These are phyloP conservation scores for Adansonia digitata DNA, from an alignment of 345 rosid genomes.

Conservation along the genomic window DNA sequence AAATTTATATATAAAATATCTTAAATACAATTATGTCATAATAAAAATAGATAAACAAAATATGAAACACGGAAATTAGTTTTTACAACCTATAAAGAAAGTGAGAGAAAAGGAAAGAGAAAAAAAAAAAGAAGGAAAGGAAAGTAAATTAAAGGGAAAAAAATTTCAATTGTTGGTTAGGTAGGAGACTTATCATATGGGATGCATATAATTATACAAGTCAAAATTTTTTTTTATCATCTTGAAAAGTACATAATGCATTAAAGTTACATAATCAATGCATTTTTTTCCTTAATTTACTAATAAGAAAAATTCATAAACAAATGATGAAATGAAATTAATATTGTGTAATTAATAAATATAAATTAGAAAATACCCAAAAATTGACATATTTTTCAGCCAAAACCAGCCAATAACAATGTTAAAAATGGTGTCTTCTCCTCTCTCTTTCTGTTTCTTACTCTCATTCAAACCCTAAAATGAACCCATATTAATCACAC, in stretches of 20 bases:
- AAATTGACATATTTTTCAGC: conserved; percentile 14
- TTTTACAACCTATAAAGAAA: no score
- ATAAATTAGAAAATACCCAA: background rate
- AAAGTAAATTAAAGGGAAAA: no score
- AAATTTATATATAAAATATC: no score
- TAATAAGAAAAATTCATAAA: conserved; percentile 16
- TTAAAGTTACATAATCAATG: background rate
- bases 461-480: conserved; percentile 32
- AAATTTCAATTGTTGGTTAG: conserved; percentile 22
- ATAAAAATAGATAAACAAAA: no score
- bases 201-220: background rate
- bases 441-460: background rate
- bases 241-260: background rate
- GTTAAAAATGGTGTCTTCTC: conserved; percentile 26
- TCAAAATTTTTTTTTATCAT: conserved; percentile 1
- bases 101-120: no score
- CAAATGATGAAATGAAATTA: conserved; percentile 20
- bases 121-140: no score
- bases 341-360: background rate
- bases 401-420: conserved; percentile 25
- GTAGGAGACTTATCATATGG: conserved; percentile 27
- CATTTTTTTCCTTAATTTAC: background rate
- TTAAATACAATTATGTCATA: no score
- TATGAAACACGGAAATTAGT: no score
- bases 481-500: conserved; percentile 47